Evolutionary conservation across 495 filamentous ascomycete species (phyloP).

Genomic region (Saxispiralis lemnorum): DNA sequence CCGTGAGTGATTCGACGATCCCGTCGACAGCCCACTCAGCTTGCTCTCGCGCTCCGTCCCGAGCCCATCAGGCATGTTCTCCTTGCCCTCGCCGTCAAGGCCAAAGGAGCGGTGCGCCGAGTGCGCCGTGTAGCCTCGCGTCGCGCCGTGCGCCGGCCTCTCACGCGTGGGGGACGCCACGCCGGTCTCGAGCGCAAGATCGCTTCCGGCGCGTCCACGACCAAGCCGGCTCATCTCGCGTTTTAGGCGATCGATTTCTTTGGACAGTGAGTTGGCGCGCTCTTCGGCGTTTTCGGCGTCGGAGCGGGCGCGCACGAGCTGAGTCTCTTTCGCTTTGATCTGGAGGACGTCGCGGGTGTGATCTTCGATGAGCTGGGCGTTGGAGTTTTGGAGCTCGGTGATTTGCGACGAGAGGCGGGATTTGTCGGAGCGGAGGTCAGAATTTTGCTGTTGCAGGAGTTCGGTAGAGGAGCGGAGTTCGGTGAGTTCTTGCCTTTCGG

Average conservation of each 20-base stretch:
- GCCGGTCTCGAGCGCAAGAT: neutral
- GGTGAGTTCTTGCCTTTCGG: constrained; percentile 76
- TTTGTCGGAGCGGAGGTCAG: constrained; percentile 61
- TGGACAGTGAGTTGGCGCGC: constrained; percentile 58
- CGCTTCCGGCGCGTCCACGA: constrained; percentile 15
- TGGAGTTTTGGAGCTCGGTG: constrained; percentile 80
- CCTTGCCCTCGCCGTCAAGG: constrained; percentile 23
- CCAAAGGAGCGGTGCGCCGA: constrained; percentile 1
- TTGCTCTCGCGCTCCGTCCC: constrained; percentile 23
- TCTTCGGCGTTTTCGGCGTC: constrained; percentile 81
- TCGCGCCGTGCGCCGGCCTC: neutral
- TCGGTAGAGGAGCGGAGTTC: constrained; percentile 74
- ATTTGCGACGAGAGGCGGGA: constrained; percentile 59
- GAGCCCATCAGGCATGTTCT: constrained; percentile 29
- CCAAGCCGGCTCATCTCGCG: constrained; percentile 43
- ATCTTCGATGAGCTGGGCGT: constrained; percentile 91
- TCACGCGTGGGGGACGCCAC: neutral
- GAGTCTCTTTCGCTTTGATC: constrained; percentile 96
- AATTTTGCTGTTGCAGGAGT: constrained; percentile 45
- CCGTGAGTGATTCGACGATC: constrained; percentile 19
- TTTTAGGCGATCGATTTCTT: constrained; percentile 86
- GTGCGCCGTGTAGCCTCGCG: constrained; percentile 1
- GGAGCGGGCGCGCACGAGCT: constrained; percentile 74
- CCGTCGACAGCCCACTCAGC: constrained; percentile 30
- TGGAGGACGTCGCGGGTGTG: constrained; percentile 87